phyloP scores from a whole-genome alignment of 305 asterid species.

The Fraxinus angustifolia region DNA sequence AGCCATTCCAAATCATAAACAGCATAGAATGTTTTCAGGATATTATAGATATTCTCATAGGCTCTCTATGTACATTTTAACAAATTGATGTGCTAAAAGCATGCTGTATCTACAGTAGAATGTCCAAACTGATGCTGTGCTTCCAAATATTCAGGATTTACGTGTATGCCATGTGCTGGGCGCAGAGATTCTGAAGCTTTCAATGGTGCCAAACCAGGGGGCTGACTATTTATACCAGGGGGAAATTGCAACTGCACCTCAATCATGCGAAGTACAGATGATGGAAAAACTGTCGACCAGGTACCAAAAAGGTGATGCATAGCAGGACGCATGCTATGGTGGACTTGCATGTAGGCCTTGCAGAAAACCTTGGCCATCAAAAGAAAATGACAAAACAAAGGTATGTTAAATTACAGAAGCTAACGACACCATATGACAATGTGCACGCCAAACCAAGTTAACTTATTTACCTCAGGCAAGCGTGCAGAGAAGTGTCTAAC shows the following conservation, averaged over 20 bases:
- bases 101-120: conserved; percentile 55
- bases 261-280: conserved; percentile 61
- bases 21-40: background rate
- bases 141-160: conserved; percentile 85
- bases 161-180: conserved; percentile 77
- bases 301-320: conserved; percentile 89
- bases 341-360: conserved; percentile 69
- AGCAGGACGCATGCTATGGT: conserved; percentile 65
- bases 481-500: conserved; percentile 56
- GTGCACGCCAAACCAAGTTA: background rate
- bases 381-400: conserved; percentile 20
- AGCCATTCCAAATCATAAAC: background rate
- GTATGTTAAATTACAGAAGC: conserved; percentile 21
- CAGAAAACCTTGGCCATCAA: conserved; percentile 62
- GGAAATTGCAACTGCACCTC: conserved; percentile 64
- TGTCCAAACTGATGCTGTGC: conserved; percentile 55
- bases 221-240: conserved; percentile 46
- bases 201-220: conserved; percentile 52
- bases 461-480: conserved; percentile 70
- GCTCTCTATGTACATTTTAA: background rate
- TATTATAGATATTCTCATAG: background rate
- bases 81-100: conserved; percentile 21
- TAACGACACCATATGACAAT: conserved; percentile 16
- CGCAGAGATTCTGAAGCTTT: conserved; percentile 72
- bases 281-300: conserved; percentile 74